A percentile compares a stretch with the other conserved stretches of the same genome.
Conservation (phyloP, 1,284 basidiomycete genomes). For the Rhodotorula sp. region DNA sequence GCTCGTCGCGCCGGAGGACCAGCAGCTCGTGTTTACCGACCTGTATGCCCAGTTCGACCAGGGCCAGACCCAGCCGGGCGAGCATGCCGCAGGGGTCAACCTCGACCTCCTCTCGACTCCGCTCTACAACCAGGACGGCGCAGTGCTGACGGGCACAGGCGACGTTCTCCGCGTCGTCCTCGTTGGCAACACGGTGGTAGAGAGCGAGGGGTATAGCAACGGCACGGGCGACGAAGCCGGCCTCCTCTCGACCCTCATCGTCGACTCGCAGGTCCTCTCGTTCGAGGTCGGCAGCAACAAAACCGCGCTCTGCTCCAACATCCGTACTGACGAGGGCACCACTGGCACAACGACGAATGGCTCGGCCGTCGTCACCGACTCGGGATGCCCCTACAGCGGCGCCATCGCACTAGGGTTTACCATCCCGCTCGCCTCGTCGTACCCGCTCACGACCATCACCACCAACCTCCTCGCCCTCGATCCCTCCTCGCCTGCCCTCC, state of each 20-base stretch:
- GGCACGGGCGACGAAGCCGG: conserved; percentile 28
- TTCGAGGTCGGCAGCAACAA: conserved; percentile 69
- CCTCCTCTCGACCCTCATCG: conserved; percentile 40
- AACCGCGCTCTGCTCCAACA: conserved; percentile 70
- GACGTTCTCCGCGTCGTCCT: conserved; percentile 42
- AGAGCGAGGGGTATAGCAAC: conserved; percentile 42
- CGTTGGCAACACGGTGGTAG: conserved; percentile 28
- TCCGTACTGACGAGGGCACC: conserved; percentile 62
- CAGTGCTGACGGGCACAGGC: conserved; percentile 29
- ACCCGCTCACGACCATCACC: conserved; percentile 76
- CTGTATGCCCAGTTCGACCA: conserved; percentile 43
- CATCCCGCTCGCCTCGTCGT: conserved; percentile 68
- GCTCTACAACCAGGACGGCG: conserved; percentile 26
- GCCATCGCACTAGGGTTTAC: conserved; percentile 72
- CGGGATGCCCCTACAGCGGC: conserved; percentile 44
- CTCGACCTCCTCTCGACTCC: conserved; percentile 10
- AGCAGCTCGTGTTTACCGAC: conserved; percentile 35
- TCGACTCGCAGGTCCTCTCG: conserved; percentile 68
- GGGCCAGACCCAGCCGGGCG: conserved; percentile 27
- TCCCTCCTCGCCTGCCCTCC: conserved; percentile 62
- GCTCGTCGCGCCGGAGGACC: conserved; percentile 29
- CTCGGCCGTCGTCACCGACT: conserved; percentile 25
- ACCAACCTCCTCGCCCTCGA: conserved; percentile 87
- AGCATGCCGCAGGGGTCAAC: conserved; percentile 25
- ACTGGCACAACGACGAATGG: conserved; percentile 37